Conservation (phyloP, 345 rosid genomes). For the Litchi chinensis region DNA sequence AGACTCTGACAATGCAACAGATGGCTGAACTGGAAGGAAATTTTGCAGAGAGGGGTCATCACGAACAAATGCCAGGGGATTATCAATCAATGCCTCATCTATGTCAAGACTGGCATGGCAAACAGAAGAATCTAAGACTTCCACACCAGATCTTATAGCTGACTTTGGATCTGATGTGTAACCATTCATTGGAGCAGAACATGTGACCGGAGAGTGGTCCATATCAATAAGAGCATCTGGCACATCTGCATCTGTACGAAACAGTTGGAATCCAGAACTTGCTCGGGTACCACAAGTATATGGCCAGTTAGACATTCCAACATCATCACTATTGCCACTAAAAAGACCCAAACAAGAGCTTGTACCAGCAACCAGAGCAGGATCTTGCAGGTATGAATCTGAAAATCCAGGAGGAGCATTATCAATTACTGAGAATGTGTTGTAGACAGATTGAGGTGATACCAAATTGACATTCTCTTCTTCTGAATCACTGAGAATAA, state of each 20-base stretch:
- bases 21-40: slow-evolving; percentile 31
- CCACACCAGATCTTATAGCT: slow-evolving; percentile 1
- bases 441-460: slow-evolving; percentile 20
- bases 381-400: slow-evolving; percentile 24
- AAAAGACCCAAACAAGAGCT: slow-evolving; percentile 27
- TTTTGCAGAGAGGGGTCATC: slow-evolving; percentile 36
- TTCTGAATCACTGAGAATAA: slow-evolving; percentile 46
- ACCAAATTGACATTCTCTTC: slow-evolving; percentile 31
- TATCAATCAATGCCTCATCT: slow-evolving; percentile 34
- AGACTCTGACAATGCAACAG: slow-evolving; percentile 11
- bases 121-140: slow-evolving; percentile 26
- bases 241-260: slow-evolving; percentile 32
- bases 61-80: slow-evolving; percentile 25
- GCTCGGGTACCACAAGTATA: slow-evolving; percentile 19
- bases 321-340: slow-evolving; percentile 17
- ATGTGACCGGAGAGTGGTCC: slow-evolving; percentile 15
- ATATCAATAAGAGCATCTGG: slow-evolving; percentile 29
- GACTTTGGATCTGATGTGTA: slow-evolving; percentile 20
- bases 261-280: slow-evolving; percentile 30
- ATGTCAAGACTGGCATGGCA: slow-evolving; percentile 10
- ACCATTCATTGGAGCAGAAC: slow-evolving; percentile 26
- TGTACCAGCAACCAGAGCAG: slow-evolving; percentile 19
- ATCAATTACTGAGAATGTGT: slow-evolving; percentile 9
- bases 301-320: slow-evolving; percentile 30
- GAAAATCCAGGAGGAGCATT: slow-evolving; percentile 9